Evolutionary conservation across 1,284 basidiomycete species (phyloP), one percentile per base, ranked within the genome.

Genomic region (Rhodotorula mucilaginosa): DNA sequence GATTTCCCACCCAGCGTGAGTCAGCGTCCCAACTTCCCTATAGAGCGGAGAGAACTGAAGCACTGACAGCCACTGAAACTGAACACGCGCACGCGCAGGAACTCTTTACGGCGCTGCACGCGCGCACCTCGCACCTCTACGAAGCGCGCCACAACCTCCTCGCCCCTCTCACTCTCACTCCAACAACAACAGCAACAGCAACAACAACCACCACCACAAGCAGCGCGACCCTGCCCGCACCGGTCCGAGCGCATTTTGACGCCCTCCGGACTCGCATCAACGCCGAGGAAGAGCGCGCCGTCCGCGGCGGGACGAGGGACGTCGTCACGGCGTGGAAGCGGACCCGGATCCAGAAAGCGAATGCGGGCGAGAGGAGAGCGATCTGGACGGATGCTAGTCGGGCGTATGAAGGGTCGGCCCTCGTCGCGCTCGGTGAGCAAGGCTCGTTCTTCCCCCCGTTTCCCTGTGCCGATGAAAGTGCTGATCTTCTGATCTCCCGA

Each of bases 401-500:
- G 51, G 58, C 44, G 66, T 69, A 77, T 19, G 77, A 78, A 19
- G 58, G 67, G 2, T 68, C 64, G 13, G 73, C 74, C 5, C 34
- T 78, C 23, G 63, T 78, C 3, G 76, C 77, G 7, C 21, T 78
- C 1, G 76, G 77, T 76, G 46, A 29, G 73, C 34, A 34, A n/a
- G n/a, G n/a, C n/a, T n/a, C n/a, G n/a, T n/a, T n/a, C n/a, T n/a
- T n/a, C 18, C 5, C 21, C 31, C 31, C 16, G 21, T 18, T 15
- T 31, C 3, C 8, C 3, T 5, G 21, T 8, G 18, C 54, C 49
- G 39, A 58, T 21, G 15, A 15, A 26, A 54, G 8, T 23, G 26
- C 15, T 29, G 23, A 39, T 52, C 16, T 13, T 39, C 39, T 13
- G 12, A 44, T 44, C 39, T 44, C 12, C 39, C 39, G 39, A 44